Base-by-base conservation (phyloP, 2,329 filamentous ascomycete species). In the Fusarium sp. region DNA sequence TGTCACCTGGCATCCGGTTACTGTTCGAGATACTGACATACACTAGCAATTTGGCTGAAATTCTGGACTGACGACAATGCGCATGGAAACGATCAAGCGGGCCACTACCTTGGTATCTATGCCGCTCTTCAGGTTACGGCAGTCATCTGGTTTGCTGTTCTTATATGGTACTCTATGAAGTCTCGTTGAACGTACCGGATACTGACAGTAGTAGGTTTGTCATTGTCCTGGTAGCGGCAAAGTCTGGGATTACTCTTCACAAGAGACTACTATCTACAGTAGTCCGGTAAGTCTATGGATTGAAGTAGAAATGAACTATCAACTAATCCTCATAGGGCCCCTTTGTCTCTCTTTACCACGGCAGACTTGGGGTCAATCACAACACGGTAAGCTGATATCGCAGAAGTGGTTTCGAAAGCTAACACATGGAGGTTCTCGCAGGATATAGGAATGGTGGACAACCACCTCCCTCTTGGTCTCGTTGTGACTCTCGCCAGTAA, bases 381-480 rank as follows among this genome's bases (percentile, higher is more conserved):
- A 13, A 86, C 84, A 36, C 77, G 85, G 82, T 82, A 71, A 74
- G 17, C 12, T 10, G n/a, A 4, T 8, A n/a, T 26, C 1, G 7
- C 17, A 18, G 10, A 11, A 12, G 4, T 4, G 31, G 5, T 7
- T 26, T 38, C 12, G 24, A 15, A 48, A 24, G n/a, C 24, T 69
- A 44, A 54, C 51, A 58, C 13, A 12, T 5, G 4, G 4, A 83
- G 82, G 63, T 86, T 86, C 68, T 83, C 81, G 14, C 83, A 86
- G 72, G 84, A 86, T 42, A 82, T 85, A 12, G 80, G 83, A 55
- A 80, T 85, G 22, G 74, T 86, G 6, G 85, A 87, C 65, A 85
- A 82, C 35, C 79, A 82, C 57, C 77, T 87, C 6, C 82, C 84
- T 4, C 64, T 80, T 1, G 82, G 82, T 2, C 60, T 85, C 15